phyloP scores from a whole-genome alignment of 2,329 filamentous ascomycete genomes.

The Aspergillus quadricinctus region DNA sequence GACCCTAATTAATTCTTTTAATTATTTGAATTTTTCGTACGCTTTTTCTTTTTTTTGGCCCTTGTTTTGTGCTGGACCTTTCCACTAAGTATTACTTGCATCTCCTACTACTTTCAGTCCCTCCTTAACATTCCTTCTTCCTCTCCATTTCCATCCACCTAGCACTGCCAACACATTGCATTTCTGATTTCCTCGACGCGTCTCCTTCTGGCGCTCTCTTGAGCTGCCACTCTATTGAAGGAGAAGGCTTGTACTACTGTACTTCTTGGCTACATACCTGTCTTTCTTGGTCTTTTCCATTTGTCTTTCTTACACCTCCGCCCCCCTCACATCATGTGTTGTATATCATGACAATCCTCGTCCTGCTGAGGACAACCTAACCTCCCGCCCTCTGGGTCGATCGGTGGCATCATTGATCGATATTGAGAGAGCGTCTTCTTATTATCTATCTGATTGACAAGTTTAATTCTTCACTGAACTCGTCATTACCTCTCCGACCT shows the following conservation, averaged over 20 bases:
- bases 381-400: slow-evolving; percentile 24
- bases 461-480: slow-evolving; percentile 8
- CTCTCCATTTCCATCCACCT: slow-evolving; percentile 15
- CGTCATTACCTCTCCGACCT: slow-evolving; percentile 8
- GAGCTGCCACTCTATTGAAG: slow-evolving; percentile 21
- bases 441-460: slow-evolving; percentile 11
- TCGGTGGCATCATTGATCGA: slow-evolving; percentile 24
- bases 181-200: slow-evolving; percentile 19
- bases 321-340: slow-evolving; percentile 30
- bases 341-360: slow-evolving; percentile 41
- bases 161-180: slow-evolving; percentile 22
- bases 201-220: slow-evolving; percentile 26
- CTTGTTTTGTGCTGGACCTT: slow-evolving; percentile 17
- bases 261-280: slow-evolving; percentile 21
- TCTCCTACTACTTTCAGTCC: not conserved
- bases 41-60: slow-evolving; percentile 14
- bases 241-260: slow-evolving; percentile 23
- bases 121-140: not conserved
- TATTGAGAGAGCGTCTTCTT: slow-evolving; percentile 22
- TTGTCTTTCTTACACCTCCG: slow-evolving; percentile 5
- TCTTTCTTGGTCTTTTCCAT: slow-evolving; percentile 9
- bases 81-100: slow-evolving; percentile 1
- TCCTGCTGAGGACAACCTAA: slow-evolving; percentile 33
- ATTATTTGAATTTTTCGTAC: not conserved
- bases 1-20: not conserved